Evolutionary conservation across 192 early-diverging fungal species (phyloP), one percentile per base, ranked within the genome.

Genomic region (Endogone sp.): DNA sequence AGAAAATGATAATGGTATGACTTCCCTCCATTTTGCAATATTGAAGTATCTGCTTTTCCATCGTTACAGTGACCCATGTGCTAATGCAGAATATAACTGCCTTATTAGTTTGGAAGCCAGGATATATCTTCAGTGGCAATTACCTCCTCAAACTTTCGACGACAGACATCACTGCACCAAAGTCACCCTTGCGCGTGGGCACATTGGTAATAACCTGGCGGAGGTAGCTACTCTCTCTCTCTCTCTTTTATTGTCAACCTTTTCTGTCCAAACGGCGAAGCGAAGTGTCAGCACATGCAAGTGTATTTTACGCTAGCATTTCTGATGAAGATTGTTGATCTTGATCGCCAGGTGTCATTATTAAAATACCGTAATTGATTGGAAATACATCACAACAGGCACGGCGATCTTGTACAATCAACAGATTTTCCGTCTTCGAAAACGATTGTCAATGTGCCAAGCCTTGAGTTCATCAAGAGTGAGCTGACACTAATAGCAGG

Each of bases 41-140:
- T 49, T 49, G 37, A 49, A 11, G 37, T 49, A 49, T 49, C 6
- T 49, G 16, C 0, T 49, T 49, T 11, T 11, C 37, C 37, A 49
- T 49, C 37, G n/a, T n/a, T n/a, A n/a, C n/a, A n/a, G n/a, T n/a
- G n/a, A n/a, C n/a, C n/a, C n/a, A n/a, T n/a, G n/a, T n/a, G n/a
- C n/a, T n/a, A n/a, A n/a, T n/a, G n/a, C n/a, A n/a, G n/a, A n/a
- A n/a, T n/a, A n/a, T 56, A 16, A 63, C 22, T 55, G 13, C 11
- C 59, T 22, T 57, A 32, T 37, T 29, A 85, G 86, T 69, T 44
- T 88, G 85, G 85, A 77, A 81, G 44, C 66, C 82, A n/a, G 80
- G 80, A 3, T 69, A 82, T 74, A 68, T 79, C 16, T 81, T 64
- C 57, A 75, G 75, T 64, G 64, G 63, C 0, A 75, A 71, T 59